A percentile compares a stretch with the other conserved stretches of the same genome.
phyloP scores from a whole-genome alignment of 1,284 basidiomycete species.

The Caloboletus firmus region DNA sequence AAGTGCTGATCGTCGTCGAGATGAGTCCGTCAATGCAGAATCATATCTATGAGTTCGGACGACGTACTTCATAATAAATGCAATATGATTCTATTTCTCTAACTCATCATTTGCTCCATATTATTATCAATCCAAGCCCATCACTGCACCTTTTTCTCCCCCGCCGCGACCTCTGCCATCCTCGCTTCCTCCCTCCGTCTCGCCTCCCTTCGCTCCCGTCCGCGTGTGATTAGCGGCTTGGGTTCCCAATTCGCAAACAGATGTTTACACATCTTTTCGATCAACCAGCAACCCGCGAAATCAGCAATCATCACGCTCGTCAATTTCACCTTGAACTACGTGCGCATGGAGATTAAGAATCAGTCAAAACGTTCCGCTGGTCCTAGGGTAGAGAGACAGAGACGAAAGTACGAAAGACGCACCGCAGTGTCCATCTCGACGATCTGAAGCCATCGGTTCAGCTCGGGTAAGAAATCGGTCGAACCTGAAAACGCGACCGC shows the following conservation, averaged over 20 bases:
- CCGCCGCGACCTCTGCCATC: background rate
- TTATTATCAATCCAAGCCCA: background rate
- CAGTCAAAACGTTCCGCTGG: background rate
- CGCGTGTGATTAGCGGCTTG: conserved; percentile 80
- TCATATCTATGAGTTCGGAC: no score
- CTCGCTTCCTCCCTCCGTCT: conserved; percentile 36
- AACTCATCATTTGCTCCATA: background rate
- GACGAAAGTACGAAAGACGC: conserved; percentile 31
- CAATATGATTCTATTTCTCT: background rate
- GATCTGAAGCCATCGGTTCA: conserved; percentile 96
- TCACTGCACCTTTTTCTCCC: conserved; percentile 31
- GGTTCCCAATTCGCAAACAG: conserved; percentile 90
- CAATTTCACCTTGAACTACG: conserved; percentile 80
- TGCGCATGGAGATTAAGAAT: background rate
- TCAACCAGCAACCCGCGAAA: conserved; percentile 83
- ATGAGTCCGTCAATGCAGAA: no score
- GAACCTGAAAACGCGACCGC: conserved; percentile 91
- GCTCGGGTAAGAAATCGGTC: conserved; percentile 91
- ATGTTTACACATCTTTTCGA: conserved; percentile 83
- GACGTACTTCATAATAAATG: no score
- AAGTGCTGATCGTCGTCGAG: no score
- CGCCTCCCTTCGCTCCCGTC: conserved; percentile 67
- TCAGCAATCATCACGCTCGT: conserved; percentile 84
- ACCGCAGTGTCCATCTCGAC: conserved; percentile 85
- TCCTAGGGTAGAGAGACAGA: background rate